phyloP scores from a whole-genome alignment of 345 rosid species.

The Gossypium turneri region DNA sequence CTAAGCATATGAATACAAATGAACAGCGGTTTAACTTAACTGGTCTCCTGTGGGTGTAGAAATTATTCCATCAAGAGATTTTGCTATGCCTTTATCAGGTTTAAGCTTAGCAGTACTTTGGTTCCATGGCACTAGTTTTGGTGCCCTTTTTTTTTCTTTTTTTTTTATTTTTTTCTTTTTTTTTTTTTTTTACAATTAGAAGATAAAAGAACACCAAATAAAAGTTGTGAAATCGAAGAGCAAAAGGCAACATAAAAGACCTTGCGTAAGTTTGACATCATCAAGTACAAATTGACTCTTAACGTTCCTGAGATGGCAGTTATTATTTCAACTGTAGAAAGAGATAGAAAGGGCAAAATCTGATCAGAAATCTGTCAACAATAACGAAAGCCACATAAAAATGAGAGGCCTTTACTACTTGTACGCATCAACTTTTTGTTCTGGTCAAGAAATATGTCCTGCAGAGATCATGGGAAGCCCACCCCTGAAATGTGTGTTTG shows the following conservation, averaged over 20 bases:
- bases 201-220: no score
- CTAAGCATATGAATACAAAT: neutral
- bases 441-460: neutral
- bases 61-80: neutral
- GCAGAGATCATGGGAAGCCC: neutral
- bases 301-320: no score
- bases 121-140: neutral
- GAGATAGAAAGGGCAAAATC: neutral
- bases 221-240: no score
- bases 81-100: neutral
- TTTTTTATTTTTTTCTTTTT: neutral
- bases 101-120: neutral
- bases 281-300: no score
- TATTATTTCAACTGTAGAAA: constrained; percentile 7
- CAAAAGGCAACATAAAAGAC: no score
- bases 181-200: neutral
- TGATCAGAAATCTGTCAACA: constrained; percentile 11
- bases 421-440: neutral
- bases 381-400: constrained; percentile 10
- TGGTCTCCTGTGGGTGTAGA: neutral
- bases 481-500: neutral
- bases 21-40: neutral
- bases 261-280: no score
- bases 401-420: neutral
- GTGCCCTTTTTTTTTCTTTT: no score